A percentile compares a stretch with the other conserved stretches of the same genome.
Evolutionary conservation across 2,329 filamentous ascomycete species (phyloP).

Genomic region (Fusarium sarcochroum): DNA sequence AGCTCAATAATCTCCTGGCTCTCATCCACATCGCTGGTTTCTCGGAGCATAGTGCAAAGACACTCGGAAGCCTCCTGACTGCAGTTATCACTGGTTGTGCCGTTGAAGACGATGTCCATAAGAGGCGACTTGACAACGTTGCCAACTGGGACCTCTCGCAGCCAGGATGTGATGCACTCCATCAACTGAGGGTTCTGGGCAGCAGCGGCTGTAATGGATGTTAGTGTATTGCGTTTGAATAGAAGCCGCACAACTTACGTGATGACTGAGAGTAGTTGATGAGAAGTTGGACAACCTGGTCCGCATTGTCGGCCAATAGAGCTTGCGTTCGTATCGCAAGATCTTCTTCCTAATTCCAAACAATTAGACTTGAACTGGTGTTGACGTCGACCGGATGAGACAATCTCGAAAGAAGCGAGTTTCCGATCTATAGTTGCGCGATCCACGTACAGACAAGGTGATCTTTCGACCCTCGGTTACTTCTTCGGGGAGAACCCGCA

Average conservation of each 20-base stretch:
- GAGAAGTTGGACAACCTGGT: constrained; percentile 87
- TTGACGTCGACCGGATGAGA: constrained; percentile 55
- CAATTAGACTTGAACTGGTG: constrained; percentile 56
- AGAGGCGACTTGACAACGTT: constrained; percentile 89
- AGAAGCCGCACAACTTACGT: constrained; percentile 66
- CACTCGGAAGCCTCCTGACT: constrained; percentile 93
- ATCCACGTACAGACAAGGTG: constrained; percentile 96
- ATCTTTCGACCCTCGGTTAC: constrained; percentile 99
- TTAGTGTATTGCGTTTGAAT: constrained; percentile 32
- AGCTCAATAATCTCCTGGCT: constrained; percentile 84
- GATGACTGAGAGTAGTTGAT: constrained; percentile 94
- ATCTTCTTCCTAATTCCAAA: constrained; percentile 88
- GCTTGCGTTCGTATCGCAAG: constrained; percentile 87
- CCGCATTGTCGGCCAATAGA: constrained; percentile 89
- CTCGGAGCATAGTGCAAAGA: constrained; percentile 89
- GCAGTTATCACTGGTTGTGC: constrained; percentile 80
- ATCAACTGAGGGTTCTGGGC: constrained; percentile 90
- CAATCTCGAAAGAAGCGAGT: constrained; percentile 52
- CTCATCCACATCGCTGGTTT: constrained; percentile 95
- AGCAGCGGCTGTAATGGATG: constrained; percentile 70
- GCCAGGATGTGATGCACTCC: constrained; percentile 97
- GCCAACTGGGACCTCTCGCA: constrained; percentile 88
- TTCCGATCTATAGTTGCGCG: constrained; percentile 64
- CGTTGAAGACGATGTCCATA: constrained; percentile 83
- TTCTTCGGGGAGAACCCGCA: constrained; percentile 97